phyloP scores from a whole-genome alignment of 1,284 basidiomycete species.

The Athelia sp. region DNA sequence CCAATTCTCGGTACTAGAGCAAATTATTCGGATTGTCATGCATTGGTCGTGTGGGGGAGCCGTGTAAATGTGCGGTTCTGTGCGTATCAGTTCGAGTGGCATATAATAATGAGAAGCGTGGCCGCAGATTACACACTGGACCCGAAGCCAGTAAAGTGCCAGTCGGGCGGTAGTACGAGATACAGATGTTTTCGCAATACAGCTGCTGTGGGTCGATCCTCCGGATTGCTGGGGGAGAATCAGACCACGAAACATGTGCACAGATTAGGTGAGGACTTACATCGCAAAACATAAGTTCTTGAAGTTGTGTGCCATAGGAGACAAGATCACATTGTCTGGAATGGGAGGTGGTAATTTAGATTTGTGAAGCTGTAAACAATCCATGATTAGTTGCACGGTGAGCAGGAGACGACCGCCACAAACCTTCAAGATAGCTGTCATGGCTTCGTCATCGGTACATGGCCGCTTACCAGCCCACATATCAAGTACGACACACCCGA shows the following conservation, averaged over 20 bases:
- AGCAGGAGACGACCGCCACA: constrained; percentile 14
- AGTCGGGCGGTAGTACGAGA: constrained; percentile 68
- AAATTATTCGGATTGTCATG: no score
- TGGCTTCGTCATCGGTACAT: constrained; percentile 86
- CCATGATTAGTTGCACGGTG: not conserved
- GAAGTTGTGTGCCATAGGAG: constrained; percentile 80
- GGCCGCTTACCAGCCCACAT: constrained; percentile 97
- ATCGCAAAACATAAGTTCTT: constrained; percentile 87
- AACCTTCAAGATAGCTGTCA: constrained; percentile 94
- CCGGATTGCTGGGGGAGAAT: constrained; percentile 62
- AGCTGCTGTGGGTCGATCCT: constrained; percentile 78
- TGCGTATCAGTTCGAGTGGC: no score
- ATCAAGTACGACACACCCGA: constrained; percentile 95
- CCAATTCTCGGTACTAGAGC: no score
- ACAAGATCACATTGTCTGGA: constrained; percentile 76
- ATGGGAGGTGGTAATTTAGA: constrained; percentile 85
- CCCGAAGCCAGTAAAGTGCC: constrained; percentile 69
- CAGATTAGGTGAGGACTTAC: constrained; percentile 37
- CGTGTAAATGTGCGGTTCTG: no score
- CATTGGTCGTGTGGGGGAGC: no score
- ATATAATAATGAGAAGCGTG: no score
- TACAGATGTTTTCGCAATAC: constrained; percentile 85
- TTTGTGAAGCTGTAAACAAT: constrained; percentile 60
- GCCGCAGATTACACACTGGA: no score
- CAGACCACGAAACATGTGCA: constrained; percentile 6